Evolutionary conservation across 2,329 filamentous ascomycete species (phyloP).

Genomic region (Hymenoscyphus occultus): DNA sequence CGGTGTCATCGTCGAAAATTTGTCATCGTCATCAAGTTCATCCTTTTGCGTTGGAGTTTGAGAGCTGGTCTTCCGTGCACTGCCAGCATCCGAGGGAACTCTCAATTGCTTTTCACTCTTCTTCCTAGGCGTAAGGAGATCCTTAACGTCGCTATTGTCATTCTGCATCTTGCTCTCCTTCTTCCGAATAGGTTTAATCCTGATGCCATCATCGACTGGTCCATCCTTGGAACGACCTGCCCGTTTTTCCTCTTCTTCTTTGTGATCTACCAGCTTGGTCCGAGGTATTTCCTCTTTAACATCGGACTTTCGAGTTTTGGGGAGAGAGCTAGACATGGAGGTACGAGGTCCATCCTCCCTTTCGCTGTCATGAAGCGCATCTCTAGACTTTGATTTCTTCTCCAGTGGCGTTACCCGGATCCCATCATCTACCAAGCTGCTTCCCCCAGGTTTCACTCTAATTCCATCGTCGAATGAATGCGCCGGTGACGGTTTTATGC

Average conservation of each 20-base stretch:
- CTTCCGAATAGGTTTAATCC: slow-evolving; percentile 17
- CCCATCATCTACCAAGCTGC: slow-evolving; percentile 19
- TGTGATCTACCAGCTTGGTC: slow-evolving; percentile 27
- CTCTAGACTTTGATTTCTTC: not conserved
- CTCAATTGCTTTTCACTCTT: slow-evolving; percentile 27
- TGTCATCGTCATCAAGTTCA: slow-evolving; percentile 19
- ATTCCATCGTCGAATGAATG: slow-evolving; percentile 24
- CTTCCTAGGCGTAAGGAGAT: slow-evolving; percentile 22
- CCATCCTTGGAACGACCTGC: slow-evolving; percentile 20
- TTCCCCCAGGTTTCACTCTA: slow-evolving; percentile 12
- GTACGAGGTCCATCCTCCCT: slow-evolving; percentile 23
- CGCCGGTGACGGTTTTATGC: slow-evolving; percentile 38
- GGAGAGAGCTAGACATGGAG: slow-evolving; percentile 8
- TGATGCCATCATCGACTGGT: slow-evolving; percentile 14
- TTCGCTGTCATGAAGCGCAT: slow-evolving; percentile 19
- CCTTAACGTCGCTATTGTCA: slow-evolving; percentile 13
- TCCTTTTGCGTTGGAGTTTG: slow-evolving; percentile 19
- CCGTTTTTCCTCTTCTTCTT: slow-evolving; percentile 22
- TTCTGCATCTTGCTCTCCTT: slow-evolving; percentile 22
- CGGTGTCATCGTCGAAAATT: slow-evolving; percentile 25
- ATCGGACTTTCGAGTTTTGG: slow-evolving; percentile 5
- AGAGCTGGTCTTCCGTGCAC: slow-evolving; percentile 19
- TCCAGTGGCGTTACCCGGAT: slow-evolving; percentile 15
- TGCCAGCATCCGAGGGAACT: slow-evolving; percentile 20
- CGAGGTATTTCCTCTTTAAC: slow-evolving; percentile 16